Percentiles rank a stretch among this genome's conserved stretches.
These are phyloP conservation scores for Intubia oerlemansii DNA, from an alignment of 2,329 filamentous ascomycete species.

Conservation along the genomic window DNA sequence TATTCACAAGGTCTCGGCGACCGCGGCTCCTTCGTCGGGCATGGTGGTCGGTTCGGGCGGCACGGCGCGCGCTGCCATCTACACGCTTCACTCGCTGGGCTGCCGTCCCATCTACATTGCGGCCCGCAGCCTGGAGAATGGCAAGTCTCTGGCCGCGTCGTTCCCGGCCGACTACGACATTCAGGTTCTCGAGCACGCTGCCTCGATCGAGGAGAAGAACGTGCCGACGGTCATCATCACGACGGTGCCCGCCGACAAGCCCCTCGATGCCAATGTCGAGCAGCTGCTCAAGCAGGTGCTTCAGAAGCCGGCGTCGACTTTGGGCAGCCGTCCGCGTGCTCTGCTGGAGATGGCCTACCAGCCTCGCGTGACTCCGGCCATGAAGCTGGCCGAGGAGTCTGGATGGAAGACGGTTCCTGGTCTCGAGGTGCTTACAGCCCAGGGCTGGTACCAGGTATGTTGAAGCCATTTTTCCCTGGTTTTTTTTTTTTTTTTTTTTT, in stretches of 20 bases:
- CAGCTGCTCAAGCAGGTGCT: too few relatives aligned
- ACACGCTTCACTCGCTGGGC: constrained; percentile 63
- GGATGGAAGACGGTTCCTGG: constrained; percentile 75
- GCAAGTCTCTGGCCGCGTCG: constrained; percentile 41
- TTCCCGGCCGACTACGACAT: constrained; percentile 61
- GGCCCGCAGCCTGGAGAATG: constrained; percentile 51
- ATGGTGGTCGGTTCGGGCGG: constrained; percentile 83
- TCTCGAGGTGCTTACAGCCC: constrained; percentile 70
- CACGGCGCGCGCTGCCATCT: constrained; percentile 80
- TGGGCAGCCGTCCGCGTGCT: constrained; percentile 35
- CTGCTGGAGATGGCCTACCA: constrained; percentile 95
- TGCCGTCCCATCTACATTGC: constrained; percentile 75
- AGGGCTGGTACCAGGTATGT: constrained; percentile 70
- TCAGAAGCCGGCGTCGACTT: too few relatives aligned
- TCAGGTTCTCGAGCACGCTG: constrained; percentile 31
- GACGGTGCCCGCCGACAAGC: constrained; percentile 74
- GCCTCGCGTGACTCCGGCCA: constrained; percentile 61
- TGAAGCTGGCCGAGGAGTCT: constrained; percentile 57
- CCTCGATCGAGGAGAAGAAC: constrained; percentile 22
- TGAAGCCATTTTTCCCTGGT: too few relatives aligned
- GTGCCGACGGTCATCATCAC: constrained; percentile 57
- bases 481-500: neutral
- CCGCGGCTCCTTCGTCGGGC: constrained; percentile 28
- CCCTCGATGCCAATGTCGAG: constrained; percentile 55
- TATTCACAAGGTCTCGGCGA: constrained; percentile 19